A percentile compares a stretch with the other conserved stretches of the same genome.
Evolutionary conservation across 768 basidiomycete genomes (phyloP).

Genomic region (Cyclocybe aegerita): DNA sequence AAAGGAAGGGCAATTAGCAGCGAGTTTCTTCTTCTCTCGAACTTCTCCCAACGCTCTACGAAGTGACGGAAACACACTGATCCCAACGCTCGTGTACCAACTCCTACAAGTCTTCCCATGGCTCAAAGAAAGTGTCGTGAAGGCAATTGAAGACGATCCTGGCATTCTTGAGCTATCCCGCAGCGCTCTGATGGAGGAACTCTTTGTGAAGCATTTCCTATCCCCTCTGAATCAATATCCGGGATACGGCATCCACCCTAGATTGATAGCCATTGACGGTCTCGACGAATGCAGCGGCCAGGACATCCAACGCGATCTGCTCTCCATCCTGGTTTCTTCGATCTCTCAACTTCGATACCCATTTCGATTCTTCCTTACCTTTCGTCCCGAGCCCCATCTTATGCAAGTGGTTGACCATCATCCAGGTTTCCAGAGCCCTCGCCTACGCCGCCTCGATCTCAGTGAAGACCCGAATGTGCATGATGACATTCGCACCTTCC

Average conservation of each 20-base stretch:
- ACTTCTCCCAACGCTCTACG: conserved; percentile 1
- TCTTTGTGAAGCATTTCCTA: conserved; percentile 7
- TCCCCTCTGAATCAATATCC: not conserved
- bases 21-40: conserved; percentile 17
- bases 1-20: not conserved
- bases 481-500: conserved; percentile 8
- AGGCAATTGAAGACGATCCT: conserved; percentile 8
- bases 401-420: conserved; percentile 6
- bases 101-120: conserved; percentile 8
- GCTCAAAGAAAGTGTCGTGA: conserved; percentile 1
- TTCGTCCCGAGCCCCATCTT: conserved; percentile 14
- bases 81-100: conserved; percentile 17
- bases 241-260: too few relatives aligned
- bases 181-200: conserved; percentile 3
- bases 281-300: conserved; percentile 14
- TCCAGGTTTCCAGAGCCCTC: not conserved
- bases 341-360: not conserved
- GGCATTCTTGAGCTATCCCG: conserved; percentile 6
- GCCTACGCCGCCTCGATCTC: not conserved
- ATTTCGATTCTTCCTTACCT: conserved; percentile 16
- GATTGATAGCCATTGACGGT: conserved; percentile 17
- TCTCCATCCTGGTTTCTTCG: not conserved
- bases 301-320: conserved; percentile 4
- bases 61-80: conserved; percentile 5
- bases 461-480: conserved; percentile 9